These are phyloP conservation scores for Haplosporangium sp. DNA, from an alignment of 371 early-diverging fungal species.

Conservation along the genomic window DNA sequence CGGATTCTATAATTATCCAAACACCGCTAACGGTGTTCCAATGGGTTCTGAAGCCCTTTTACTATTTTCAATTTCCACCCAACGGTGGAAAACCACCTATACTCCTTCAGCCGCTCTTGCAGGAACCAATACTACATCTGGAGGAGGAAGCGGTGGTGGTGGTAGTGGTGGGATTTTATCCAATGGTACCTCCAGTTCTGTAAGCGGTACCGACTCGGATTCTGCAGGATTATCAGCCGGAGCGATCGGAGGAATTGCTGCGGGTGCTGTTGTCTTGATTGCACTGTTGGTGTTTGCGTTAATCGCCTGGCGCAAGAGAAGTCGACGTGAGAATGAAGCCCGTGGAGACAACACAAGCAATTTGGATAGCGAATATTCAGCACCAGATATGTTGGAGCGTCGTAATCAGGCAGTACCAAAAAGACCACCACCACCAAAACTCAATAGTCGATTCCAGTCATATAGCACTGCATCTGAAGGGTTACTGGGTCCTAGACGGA, in stretches of 20 bases:
- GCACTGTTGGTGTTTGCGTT: background rate
- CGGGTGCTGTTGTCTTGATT: slow-evolving; percentile 12
- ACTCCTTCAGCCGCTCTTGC: slow-evolving; percentile 26
- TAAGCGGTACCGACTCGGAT: background rate
- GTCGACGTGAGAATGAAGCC: background rate
- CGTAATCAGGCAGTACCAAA: background rate
- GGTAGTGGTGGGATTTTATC: background rate
- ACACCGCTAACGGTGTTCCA: slow-evolving; percentile 18
- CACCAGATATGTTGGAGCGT: background rate
- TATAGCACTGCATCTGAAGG: background rate
- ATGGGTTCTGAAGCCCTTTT: slow-evolving; percentile 27
- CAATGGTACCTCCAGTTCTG: too few species aligned
- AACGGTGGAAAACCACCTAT: slow-evolving; percentile 29
- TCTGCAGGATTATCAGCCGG: slow-evolving; percentile 18
- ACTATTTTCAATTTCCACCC: slow-evolving; percentile 21
- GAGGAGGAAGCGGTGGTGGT: background rate
- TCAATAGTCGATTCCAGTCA: background rate
- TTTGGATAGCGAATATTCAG: background rate
- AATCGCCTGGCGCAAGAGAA: slow-evolving; percentile 2
- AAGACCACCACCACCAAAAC: slow-evolving; percentile 1
- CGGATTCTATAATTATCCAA: slow-evolving; percentile 27
- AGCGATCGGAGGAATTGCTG: slow-evolving; percentile 32
- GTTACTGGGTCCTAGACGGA: background rate
- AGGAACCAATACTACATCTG: background rate
- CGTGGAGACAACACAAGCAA: background rate